Conservation (phyloP, 2,329 filamentous ascomycete genomes). For the Lasiodiplodia theobromae region DNA sequence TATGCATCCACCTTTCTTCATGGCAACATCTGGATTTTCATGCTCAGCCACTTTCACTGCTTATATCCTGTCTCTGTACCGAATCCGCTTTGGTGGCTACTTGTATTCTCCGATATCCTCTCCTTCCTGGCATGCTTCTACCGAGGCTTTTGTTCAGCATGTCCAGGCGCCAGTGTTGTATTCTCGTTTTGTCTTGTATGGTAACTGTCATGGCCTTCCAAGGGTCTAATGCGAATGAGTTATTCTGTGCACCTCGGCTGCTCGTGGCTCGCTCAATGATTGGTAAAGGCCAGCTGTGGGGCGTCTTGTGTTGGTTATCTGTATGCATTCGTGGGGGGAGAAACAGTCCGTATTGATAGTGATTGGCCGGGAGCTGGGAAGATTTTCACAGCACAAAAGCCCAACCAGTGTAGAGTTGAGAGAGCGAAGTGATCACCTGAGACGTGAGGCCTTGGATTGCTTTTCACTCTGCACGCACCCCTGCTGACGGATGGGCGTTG, state of each 20-base stretch:
- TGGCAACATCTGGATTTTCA: conserved; percentile 2
- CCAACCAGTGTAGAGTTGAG: neutral
- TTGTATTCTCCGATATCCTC: conserved; percentile 3
- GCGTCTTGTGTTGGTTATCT: conserved; percentile 6
- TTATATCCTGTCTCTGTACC: neutral
- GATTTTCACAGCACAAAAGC: neutral
- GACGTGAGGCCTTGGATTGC: no score
- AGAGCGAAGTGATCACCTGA: neutral
- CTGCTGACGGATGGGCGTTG: no score
- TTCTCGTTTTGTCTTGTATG: conserved; percentile 5
- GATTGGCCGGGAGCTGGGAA: neutral
- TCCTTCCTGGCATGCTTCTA: conserved; percentile 4
- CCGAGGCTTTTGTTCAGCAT: neutral
- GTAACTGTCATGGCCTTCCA: conserved; percentile 3
- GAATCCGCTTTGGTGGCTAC: neutral
- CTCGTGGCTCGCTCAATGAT: neutral
- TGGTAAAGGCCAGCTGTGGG: no score
- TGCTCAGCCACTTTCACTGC: conserved; percentile 4
- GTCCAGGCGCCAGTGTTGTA: neutral
- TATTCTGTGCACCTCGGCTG: neutral
- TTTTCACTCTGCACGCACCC: neutral
- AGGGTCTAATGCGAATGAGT: conserved; percentile 10
- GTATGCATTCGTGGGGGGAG: neutral
- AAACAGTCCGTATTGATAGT: no score
- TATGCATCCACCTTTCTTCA: conserved; percentile 3